phyloP scores from a whole-genome alignment of 139 green algal genomes.

The Micractinium conductrix region DNA sequence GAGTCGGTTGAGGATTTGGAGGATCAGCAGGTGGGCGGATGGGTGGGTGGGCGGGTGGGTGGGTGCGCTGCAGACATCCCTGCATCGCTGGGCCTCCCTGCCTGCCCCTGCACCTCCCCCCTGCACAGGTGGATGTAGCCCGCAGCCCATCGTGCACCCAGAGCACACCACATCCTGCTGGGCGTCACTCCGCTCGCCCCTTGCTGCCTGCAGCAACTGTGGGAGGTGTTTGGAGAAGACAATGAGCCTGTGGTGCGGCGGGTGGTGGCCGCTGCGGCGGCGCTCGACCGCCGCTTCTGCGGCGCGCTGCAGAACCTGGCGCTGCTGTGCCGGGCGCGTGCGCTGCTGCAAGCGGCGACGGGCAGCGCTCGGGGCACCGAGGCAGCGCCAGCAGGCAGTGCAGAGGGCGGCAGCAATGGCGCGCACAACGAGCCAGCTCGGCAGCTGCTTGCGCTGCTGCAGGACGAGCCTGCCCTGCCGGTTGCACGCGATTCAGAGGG shows the following conservation, averaged over 20 bases:
- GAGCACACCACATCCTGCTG: too few relatives aligned
- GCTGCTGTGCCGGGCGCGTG: conserved; percentile 13
- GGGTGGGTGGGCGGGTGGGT: not conserved
- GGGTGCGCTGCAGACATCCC: too few relatives aligned
- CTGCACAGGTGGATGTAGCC: too few relatives aligned
- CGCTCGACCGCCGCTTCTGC: not conserved
- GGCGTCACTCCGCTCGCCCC: too few relatives aligned
- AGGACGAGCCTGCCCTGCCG: not conserved
- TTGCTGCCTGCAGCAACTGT: not conserved
- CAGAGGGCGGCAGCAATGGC: not conserved
- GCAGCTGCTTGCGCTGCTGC: not conserved
- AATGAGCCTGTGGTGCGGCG: not conserved
- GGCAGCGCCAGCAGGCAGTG: not conserved
- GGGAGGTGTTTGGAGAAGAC: not conserved
- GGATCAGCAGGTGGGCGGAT: not conserved
- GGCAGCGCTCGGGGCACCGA: not conserved
- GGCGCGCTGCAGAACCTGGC: conserved; percentile 14
- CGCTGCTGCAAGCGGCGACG: not conserved
- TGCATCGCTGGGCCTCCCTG: too few relatives aligned
- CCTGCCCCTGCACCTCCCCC: too few relatives aligned
- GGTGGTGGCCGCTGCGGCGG: not conserved
- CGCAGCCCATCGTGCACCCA: too few relatives aligned
- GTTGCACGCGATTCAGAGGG: conserved; percentile 4
- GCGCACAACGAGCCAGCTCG: not conserved
- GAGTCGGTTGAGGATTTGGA: conserved; percentile 10